Evolutionary conservation across 441 rosid genomes (phyloP).

Genomic region (Jatropha podagrica): DNA sequence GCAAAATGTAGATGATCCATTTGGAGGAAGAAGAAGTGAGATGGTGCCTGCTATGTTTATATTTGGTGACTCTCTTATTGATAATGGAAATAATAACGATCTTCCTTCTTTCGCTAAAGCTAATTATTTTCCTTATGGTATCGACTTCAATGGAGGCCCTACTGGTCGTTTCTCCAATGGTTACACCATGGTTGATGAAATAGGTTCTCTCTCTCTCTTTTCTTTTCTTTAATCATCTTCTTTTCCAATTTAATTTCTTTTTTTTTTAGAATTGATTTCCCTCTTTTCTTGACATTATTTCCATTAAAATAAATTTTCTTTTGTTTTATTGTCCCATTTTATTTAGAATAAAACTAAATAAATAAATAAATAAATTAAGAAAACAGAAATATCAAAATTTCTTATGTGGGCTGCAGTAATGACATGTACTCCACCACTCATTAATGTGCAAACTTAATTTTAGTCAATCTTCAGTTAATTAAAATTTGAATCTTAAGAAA

Average conservation of each 20-base stretch:
- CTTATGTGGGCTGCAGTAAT: neutral
- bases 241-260: too few relatives aligned
- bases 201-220: constrained; percentile 37
- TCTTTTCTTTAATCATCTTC: neutral
- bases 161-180: constrained; percentile 97
- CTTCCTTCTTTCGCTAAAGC: constrained; percentile 87
- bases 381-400: neutral
- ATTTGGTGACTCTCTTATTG: constrained; percentile 91
- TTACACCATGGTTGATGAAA: constrained; percentile 87
- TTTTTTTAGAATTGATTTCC: too few relatives aligned
- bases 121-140: constrained; percentile 86
- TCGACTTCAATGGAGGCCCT: constrained; percentile 89
- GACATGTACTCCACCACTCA: neutral
- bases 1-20: constrained; percentile 34
- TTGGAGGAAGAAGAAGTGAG: constrained; percentile 32
- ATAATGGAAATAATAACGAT: constrained; percentile 85
- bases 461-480: neutral
- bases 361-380: neutral
- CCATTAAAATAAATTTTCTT: too few relatives aligned
- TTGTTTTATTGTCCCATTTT: too few relatives aligned
- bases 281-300: neutral
- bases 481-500: neutral
- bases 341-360: neutral
- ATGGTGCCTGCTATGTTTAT: constrained; percentile 85
- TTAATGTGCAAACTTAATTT: neutral